These are phyloP conservation scores for Fusarium brachygibbosum DNA, from an alignment of 2,329 filamentous ascomycete genomes.

Conservation along the genomic window DNA sequence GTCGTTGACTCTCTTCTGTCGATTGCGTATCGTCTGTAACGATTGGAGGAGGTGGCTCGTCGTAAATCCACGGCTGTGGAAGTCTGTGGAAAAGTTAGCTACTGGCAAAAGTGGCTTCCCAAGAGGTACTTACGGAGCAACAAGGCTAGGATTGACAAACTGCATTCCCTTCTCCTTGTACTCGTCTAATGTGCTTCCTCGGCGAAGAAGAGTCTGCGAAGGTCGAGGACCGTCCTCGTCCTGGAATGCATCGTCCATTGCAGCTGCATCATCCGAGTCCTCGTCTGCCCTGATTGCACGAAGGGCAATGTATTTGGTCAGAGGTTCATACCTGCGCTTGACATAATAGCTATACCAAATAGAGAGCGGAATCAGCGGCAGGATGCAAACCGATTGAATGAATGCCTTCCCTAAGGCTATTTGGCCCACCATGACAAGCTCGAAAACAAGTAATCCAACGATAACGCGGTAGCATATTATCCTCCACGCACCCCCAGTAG, in stretches of 20 bases:
- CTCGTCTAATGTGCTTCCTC: conserved; percentile 78
- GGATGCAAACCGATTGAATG: conserved; percentile 77
- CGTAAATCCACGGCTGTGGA: conserved; percentile 78
- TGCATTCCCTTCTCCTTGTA: conserved; percentile 75
- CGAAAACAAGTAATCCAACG: conserved; percentile 87
- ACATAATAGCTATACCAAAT: conserved; percentile 93
- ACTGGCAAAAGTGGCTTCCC: conserved; percentile 2
- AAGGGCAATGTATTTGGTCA: conserved; percentile 93
- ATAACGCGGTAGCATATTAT: conserved; percentile 96
- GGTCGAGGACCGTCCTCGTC: conserved; percentile 56
- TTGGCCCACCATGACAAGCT: conserved; percentile 90
- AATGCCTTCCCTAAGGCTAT: conserved; percentile 82
- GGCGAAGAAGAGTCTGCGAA: conserved; percentile 60
- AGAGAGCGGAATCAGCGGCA: conserved; percentile 83
- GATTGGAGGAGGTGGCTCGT: conserved; percentile 63
- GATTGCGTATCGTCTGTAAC: conserved; percentile 47
- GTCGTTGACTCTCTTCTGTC: conserved; percentile 44
- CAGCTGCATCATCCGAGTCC: conserved; percentile 56
- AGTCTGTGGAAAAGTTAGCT: conserved; percentile 61
- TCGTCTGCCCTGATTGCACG: conserved; percentile 79
- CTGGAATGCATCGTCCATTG: conserved; percentile 56
- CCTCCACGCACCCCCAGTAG: conserved; percentile 92
- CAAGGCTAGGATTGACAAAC: conserved; percentile 83
- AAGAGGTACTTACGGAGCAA: conserved; percentile 69
- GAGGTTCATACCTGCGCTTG: conserved; percentile 82